These are phyloP conservation scores for Ormosia semicastrata DNA, from an alignment of 306 rosid species.

Conservation along the genomic window DNA sequence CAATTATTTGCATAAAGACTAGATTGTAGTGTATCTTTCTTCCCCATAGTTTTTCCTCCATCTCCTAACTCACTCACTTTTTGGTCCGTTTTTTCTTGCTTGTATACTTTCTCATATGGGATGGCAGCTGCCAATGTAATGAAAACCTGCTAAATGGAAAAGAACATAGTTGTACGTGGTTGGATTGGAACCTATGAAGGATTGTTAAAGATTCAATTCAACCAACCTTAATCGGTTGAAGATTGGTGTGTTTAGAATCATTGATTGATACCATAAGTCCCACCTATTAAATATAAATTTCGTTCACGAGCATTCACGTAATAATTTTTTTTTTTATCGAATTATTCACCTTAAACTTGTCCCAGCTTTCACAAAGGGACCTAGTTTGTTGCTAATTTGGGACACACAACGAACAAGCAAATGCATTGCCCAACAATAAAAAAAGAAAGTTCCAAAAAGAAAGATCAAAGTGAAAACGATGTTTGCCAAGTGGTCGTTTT, in stretches of 20 bases:
- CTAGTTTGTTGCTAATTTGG: slow-evolving; percentile 28
- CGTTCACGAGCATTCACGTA: background rate
- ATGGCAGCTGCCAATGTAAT: slow-evolving; percentile 5
- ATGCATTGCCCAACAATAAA: slow-evolving; percentile 21
- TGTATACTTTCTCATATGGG: background rate
- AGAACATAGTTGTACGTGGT: background rate
- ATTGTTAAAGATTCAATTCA: slow-evolving; percentile 8
- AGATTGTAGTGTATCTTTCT: background rate
- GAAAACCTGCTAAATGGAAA: background rate
- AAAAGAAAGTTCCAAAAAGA: slow-evolving; percentile 36
- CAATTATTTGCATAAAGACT: background rate
- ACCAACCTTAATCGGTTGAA: background rate
- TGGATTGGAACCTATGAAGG: background rate
- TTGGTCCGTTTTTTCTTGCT: background rate
- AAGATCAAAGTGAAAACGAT: slow-evolving; percentile 39
- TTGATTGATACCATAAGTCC: background rate
- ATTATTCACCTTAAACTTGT: too few species aligned
- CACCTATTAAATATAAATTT: background rate
- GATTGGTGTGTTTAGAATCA: slow-evolving; percentile 5
- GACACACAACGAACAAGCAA: slow-evolving; percentile 18
- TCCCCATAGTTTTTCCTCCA: background rate
- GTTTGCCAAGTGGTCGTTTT: slow-evolving; percentile 28
- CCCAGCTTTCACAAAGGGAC: slow-evolving; percentile 26
- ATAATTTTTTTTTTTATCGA: too few species aligned
- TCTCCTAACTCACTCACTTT: background rate